phyloP scores from a whole-genome alignment of 75 land plant species.

The Selaginella moellendorffii region DNA sequence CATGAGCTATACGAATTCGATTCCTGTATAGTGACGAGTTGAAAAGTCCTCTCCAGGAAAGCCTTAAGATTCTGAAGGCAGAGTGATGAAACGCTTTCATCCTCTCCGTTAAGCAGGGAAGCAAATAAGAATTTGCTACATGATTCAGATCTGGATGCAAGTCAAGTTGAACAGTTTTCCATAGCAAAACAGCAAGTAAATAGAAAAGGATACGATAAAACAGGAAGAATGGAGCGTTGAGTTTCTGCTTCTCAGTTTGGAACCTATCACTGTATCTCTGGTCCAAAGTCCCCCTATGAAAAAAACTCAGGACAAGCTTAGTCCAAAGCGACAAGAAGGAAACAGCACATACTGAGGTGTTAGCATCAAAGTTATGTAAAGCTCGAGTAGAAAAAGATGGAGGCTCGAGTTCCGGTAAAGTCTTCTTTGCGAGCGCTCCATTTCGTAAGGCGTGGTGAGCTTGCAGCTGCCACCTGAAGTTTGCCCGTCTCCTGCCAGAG shows the following conservation, averaged over 20 bases:
- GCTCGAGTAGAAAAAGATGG: conserved; percentile 25
- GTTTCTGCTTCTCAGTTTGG: conserved; percentile 20
- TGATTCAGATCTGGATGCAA: conserved; percentile 24
- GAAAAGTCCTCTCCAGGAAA: conserved; percentile 22
- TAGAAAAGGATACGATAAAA: conserved; percentile 24
- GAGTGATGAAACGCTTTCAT: conserved; percentile 16
- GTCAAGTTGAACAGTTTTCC: background rate
- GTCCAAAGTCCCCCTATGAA: conserved; percentile 25
- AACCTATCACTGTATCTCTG: conserved; percentile 24
- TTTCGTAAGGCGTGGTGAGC: conserved; percentile 8
- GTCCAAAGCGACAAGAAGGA: background rate
- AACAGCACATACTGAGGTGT: conserved; percentile 15
- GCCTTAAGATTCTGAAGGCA: conserved; percentile 19
- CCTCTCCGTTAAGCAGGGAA: conserved; percentile 14
- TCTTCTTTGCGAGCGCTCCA: conserved; percentile 12
- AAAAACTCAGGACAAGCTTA: background rate
- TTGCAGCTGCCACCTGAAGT: background rate
- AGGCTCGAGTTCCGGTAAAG: conserved; percentile 15
- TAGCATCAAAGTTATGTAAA: conserved; percentile 24
- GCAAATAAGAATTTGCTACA: conserved; percentile 15
- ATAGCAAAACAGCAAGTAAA: background rate
- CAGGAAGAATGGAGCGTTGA: conserved; percentile 32
- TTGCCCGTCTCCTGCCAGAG: too few relatives aligned
- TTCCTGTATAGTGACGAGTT: conserved; percentile 21
- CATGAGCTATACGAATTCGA: conserved; percentile 24